Evolutionary conservation across 1,284 basidiomycete genomes (phyloP).

Genomic region (Microbotryomycetes sp.): DNA sequence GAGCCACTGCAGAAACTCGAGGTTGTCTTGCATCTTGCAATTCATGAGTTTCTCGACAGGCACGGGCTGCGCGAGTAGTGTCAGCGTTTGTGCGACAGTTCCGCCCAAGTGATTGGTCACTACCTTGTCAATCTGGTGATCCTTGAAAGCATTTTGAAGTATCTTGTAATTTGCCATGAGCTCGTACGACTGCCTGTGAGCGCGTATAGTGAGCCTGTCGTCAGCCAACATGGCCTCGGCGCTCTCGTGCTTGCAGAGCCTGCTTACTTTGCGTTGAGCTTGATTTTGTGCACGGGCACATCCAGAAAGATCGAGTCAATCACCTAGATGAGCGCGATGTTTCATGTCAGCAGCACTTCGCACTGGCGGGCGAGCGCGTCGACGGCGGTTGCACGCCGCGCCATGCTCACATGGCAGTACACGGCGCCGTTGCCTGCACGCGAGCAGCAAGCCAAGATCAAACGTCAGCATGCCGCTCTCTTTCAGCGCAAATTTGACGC

Average conservation of each 20-base stretch:
- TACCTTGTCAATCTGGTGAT: slow-evolving; percentile 90
- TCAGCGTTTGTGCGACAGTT: background rate
- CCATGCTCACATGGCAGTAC: slow-evolving; percentile 65
- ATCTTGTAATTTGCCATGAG: slow-evolving; percentile 93
- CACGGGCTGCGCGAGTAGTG: slow-evolving; percentile 59
- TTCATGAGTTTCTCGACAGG: slow-evolving; percentile 86
- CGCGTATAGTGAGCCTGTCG: background rate
- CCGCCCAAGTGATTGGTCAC: too few species aligned
- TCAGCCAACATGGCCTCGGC: background rate
- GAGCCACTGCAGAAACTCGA: slow-evolving; percentile 97
- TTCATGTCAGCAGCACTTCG: background rate
- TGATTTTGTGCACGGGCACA: slow-evolving; percentile 77
- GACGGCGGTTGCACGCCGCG: background rate
- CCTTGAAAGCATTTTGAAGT: slow-evolving; percentile 79
- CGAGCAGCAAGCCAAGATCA: background rate
- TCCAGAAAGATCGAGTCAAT: slow-evolving; percentile 90
- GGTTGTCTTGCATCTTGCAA: slow-evolving; percentile 99
- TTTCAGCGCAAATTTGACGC: too few species aligned
- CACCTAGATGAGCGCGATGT: slow-evolving; percentile 44
- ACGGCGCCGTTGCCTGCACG: slow-evolving; percentile 59
- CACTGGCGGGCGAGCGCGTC: background rate
- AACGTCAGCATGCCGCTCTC: slow-evolving; percentile 22
- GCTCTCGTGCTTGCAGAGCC: background rate
- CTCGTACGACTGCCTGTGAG: slow-evolving; percentile 80
- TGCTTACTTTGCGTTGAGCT: slow-evolving; percentile 63